Conservation (phyloP, 1,284 basidiomycete genomes). For the Abortiporus biennis region DNA sequence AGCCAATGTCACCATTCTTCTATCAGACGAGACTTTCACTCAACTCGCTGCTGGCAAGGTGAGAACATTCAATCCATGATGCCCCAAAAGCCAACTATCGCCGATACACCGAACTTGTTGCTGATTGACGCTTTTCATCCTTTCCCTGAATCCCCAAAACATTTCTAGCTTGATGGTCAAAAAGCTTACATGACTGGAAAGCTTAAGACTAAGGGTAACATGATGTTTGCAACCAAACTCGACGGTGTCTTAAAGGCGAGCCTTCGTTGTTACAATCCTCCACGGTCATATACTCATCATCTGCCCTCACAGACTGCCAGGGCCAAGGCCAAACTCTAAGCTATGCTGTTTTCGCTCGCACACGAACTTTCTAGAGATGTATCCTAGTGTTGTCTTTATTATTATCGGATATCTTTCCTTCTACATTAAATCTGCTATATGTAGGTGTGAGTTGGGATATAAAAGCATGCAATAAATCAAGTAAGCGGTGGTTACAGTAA, state of each 20-base stretch:
- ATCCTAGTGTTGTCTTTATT: too few species aligned
- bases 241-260: constrained; percentile 72
- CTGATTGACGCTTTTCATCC: background rate
- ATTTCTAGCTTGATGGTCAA: constrained; percentile 70
- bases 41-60: constrained; percentile 70
- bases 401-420: too few species aligned
- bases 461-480: too few species aligned
- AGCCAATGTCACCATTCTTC: constrained; percentile 72
- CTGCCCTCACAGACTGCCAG: constrained; percentile 24
- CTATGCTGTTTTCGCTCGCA: background rate
- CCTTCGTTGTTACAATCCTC: background rate
- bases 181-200: constrained; percentile 94
- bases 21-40: constrained; percentile 66
- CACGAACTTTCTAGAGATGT: too few species aligned
- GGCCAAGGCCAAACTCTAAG: constrained; percentile 34
- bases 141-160: background rate
- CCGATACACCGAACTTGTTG: too few species aligned
- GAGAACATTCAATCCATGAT: constrained; percentile 12
- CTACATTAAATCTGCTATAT: too few species aligned
- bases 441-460: too few species aligned
- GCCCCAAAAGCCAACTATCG: background rate
- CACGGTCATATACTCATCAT: background rate
- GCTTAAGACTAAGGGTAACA: constrained; percentile 80
- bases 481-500: too few species aligned
- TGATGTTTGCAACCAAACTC: constrained; percentile 89